A percentile compares a stretch with the other conserved stretches of the same genome.
These are phyloP conservation scores for Aspergillus quadrilineatus DNA, from an alignment of 2,329 filamentous ascomycete genomes.

Conservation along the genomic window DNA sequence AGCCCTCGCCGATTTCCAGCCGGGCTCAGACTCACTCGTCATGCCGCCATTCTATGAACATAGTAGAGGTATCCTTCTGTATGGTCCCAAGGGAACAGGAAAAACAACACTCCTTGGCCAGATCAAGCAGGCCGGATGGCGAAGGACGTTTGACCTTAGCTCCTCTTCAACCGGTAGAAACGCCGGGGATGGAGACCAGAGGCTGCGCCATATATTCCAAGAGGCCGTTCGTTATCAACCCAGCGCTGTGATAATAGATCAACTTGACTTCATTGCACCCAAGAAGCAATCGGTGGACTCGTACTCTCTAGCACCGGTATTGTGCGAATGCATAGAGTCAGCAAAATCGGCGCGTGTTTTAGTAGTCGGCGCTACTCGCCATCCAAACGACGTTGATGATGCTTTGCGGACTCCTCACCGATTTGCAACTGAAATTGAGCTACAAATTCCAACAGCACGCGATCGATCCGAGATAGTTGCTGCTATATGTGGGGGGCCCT, in stretches of 20 bases:
- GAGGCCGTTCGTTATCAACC: conserved; percentile 68
- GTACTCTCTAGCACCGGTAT: conserved; percentile 35
- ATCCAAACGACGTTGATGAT: conserved; percentile 69
- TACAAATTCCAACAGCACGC: conserved; percentile 72
- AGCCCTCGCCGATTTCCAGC: conserved; percentile 59
- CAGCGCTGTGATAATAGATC: conserved; percentile 76
- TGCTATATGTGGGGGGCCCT: conserved; percentile 51
- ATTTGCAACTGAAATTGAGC: conserved; percentile 66
- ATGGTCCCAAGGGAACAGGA: conserved; percentile 80
- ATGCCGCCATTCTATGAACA: conserved; percentile 44
- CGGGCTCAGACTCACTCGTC: conserved; percentile 25
- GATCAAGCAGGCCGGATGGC: conserved; percentile 69
- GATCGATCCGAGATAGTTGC: conserved; percentile 73
- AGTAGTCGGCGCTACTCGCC: conserved; percentile 73
- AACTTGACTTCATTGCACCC: conserved; percentile 68
- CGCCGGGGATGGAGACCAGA: conserved; percentile 48
- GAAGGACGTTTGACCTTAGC: conserved; percentile 57
- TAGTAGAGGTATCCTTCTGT: conserved; percentile 66
- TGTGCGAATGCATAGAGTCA: conserved; percentile 43
- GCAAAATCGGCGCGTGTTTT: conserved; percentile 58
- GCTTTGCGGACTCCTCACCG: conserved; percentile 64
- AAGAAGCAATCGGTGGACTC: conserved; percentile 53
- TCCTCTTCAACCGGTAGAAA: conserved; percentile 34
- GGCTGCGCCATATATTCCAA: conserved; percentile 67
- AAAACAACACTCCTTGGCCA: conserved; percentile 73